Percentiles rank a stretch among this genome's conserved stretches.
These are phyloP conservation scores for Aspergillus sp. DNA, from an alignment of 2,329 filamentous ascomycete species.

Conservation along the genomic window DNA sequence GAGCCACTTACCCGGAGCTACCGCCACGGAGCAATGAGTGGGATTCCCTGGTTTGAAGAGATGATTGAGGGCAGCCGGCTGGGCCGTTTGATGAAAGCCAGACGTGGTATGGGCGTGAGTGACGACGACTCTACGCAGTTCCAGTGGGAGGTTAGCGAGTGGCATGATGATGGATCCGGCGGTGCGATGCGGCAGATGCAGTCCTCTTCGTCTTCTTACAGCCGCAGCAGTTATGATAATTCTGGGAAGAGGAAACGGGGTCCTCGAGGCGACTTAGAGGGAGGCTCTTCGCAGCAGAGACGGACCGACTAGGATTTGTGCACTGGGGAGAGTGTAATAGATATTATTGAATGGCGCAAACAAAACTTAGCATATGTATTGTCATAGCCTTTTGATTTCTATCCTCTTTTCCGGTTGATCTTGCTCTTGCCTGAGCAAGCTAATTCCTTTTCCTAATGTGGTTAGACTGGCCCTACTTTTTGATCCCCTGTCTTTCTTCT, in stretches of 20 bases:
- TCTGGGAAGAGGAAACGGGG: slow-evolving; percentile 29
- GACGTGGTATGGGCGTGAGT: slow-evolving; percentile 51
- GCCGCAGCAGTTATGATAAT: background rate
- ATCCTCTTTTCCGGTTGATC: no score
- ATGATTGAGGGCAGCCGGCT: slow-evolving; percentile 69
- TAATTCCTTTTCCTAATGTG: no score
- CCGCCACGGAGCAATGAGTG: slow-evolving; percentile 36
- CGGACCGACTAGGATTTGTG: background rate
- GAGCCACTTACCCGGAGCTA: slow-evolving; percentile 26
- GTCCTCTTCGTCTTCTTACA: slow-evolving; percentile 9
- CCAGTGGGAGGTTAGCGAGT: slow-evolving; percentile 81
- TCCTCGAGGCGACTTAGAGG: slow-evolving; percentile 5
- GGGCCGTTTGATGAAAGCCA: slow-evolving; percentile 55
- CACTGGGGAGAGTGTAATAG: no score
- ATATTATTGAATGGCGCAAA: no score
- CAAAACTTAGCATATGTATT: no score
- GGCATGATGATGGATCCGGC: slow-evolving; percentile 41
- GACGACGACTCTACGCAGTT: slow-evolving; percentile 58
- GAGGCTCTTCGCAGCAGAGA: background rate
- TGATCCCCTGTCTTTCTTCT: no score
- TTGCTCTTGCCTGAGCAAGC: no score
- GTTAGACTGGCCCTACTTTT: no score
- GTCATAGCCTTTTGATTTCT: no score
- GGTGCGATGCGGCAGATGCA: slow-evolving; percentile 11
- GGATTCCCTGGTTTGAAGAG: slow-evolving; percentile 77